Evolutionary conservation across 805 yeast species (phyloP), one percentile per base, ranked within the genome.

Genomic region (Candida patagonica): DNA sequence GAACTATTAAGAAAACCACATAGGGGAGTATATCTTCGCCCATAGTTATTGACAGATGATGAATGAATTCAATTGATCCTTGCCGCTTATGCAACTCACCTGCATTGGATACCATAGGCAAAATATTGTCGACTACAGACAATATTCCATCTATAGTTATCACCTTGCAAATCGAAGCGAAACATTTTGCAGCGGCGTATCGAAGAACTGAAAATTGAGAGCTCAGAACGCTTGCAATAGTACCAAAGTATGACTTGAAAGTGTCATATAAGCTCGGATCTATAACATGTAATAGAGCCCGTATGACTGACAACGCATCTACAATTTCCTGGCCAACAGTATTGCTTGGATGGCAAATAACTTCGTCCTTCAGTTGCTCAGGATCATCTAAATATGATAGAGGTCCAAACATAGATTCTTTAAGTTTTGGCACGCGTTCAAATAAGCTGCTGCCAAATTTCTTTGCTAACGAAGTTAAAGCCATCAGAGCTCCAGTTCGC

Each of bases 1-100:
- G 98, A 21, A 94, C 97, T 58, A 92, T 86, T 52, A 92, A 71
- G 59, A 92, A 92, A 26, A 92, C 94, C 35, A 92, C 88, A 59
- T 89, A 92, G 0, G 99, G 99, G 45, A 92, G 65, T 41, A 94
- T 86, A 44, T 75, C 82, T 6, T 84, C 67, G 1, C 94, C 96
- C 96, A 92, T 86, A 3, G 81, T 72, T 29, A 70, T 68, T 2
- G 95, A 76, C 35, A 92, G 66, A 55, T 92, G 96, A 56, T 85
- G 88, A 6, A 89, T 71, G 19, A 92, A 75, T 61, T 92, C 99
- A 41, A 86, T 81, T 5, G 94, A 87, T 54, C 99, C 98, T 63
- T 89, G 96, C 45, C 98, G 74, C 45, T 78, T 80, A 20, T 64
- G 69, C 6, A 78, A 63, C 24, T 73, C 74, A 12, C 82, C 76